Evolutionary conservation across 768 basidiomycete genomes (phyloP).

Genomic region (Omphalotus guepiniiformis): DNA sequence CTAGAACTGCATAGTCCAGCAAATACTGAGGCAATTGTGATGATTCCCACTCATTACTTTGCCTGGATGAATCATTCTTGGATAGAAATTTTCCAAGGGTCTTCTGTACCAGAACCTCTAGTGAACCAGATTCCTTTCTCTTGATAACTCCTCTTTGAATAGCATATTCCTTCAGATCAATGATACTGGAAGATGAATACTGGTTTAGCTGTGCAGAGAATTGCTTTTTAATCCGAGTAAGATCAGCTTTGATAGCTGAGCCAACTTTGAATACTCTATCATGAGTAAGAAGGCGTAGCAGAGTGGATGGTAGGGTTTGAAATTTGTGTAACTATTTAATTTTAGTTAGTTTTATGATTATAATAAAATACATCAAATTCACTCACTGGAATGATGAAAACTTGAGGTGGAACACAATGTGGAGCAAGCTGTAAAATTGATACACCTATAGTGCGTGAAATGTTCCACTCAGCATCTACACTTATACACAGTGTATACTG

Average conservation of each 20-base stretch:
- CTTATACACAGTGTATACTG: slow-evolving; percentile 6
- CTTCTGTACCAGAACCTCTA: slow-evolving; percentile 8
- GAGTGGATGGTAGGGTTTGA: background rate
- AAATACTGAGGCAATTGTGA: slow-evolving; percentile 3
- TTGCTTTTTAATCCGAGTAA: slow-evolving; percentile 15
- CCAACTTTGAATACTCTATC: slow-evolving; percentile 12
- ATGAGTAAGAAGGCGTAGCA: slow-evolving; percentile 4
- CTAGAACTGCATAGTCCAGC: slow-evolving; percentile 12
- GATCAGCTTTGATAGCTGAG: slow-evolving; percentile 12
- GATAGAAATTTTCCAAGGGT: slow-evolving; percentile 7
- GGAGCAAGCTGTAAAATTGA: slow-evolving; percentile 15
- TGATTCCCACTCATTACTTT: slow-evolving; percentile 17
- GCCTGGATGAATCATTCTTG: slow-evolving; percentile 5
- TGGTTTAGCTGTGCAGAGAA: slow-evolving; percentile 8
- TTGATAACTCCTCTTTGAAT: slow-evolving; percentile 5
- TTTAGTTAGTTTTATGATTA: no score
- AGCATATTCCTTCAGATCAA: slow-evolving; percentile 14
- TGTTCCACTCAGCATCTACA: slow-evolving; percentile 16
- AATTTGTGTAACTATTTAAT: slow-evolving; percentile 9
- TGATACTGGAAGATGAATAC: slow-evolving; percentile 6
- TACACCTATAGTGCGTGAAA: slow-evolving; percentile 11
- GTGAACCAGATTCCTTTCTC: slow-evolving; percentile 4
- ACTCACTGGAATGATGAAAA: slow-evolving; percentile 11
- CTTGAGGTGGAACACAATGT: slow-evolving; percentile 5
- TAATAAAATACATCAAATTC: no score